Conservation (phyloP, 2,329 filamentous ascomycete species). For the Phyllosticta paracitricarpa region DNA sequence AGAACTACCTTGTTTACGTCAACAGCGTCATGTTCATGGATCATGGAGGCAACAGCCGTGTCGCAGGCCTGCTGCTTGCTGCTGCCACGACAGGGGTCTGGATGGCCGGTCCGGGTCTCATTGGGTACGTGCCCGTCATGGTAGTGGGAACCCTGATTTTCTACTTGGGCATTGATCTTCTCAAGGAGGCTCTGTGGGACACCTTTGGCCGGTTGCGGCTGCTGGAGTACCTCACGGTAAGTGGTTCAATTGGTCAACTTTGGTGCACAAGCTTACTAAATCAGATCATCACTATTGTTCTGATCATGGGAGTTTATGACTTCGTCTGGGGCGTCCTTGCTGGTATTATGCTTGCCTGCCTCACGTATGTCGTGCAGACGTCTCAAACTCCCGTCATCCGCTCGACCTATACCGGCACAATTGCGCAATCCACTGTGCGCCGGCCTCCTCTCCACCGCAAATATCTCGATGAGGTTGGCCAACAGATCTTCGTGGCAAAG, state of each 20-base stretch:
- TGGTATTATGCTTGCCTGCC: constrained; percentile 82
- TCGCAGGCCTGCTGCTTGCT: constrained; percentile 80
- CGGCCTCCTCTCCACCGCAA: constrained; percentile 81
- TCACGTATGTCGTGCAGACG: constrained; percentile 84
- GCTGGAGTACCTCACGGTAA: constrained; percentile 78
- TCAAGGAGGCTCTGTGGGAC: constrained; percentile 78
- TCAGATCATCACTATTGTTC: constrained; percentile 73
- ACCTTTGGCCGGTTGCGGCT: constrained; percentile 80
- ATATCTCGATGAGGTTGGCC: constrained; percentile 75
- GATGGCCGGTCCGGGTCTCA: constrained; percentile 74
- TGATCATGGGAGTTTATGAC: constrained; percentile 94
- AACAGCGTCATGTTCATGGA: constrained; percentile 96
- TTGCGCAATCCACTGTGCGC: constrained; percentile 84
- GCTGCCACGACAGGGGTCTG: constrained; percentile 70
- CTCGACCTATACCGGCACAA: constrained; percentile 79
- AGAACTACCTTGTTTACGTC: constrained; percentile 96
- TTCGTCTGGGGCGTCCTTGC: constrained; percentile 91
- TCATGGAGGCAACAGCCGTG: constrained; percentile 76
- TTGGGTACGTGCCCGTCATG: constrained; percentile 93
- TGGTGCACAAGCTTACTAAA: constrained; percentile 1
- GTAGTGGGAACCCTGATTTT: constrained; percentile 95
- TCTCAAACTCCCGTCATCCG: constrained; percentile 82
- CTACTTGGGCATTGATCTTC: constrained; percentile 82
- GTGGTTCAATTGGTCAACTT: constrained; percentile 15
- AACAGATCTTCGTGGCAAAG: constrained; percentile 85